Percentiles rank a stretch among this genome's conserved stretches.
Evolutionary conservation across 768 basidiomycete species (phyloP).

Genomic region (Candolleomyces aberdarensis): DNA sequence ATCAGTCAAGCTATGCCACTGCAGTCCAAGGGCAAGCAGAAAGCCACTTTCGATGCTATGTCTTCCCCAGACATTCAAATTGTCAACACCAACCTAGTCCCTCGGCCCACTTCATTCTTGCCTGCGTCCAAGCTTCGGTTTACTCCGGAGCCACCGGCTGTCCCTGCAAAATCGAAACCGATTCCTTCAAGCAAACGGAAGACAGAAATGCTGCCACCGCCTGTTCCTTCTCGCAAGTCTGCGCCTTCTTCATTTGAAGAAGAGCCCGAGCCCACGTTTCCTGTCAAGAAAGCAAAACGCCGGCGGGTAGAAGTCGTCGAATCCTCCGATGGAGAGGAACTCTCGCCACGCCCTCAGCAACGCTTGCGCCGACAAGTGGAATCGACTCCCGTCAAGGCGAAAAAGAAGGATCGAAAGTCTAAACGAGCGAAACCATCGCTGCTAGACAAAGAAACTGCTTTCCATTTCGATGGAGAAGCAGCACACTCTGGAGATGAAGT

Average conservation of each 20-base stretch:
- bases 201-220: constrained; percentile 26
- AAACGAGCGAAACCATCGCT: constrained; percentile 24
- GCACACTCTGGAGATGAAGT: constrained; percentile 79
- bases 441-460: constrained; percentile 27
- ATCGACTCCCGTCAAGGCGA: constrained; percentile 24
- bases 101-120: background rate
- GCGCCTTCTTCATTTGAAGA: constrained; percentile 19
- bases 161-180: background rate
- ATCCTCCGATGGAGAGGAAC: constrained; percentile 15
- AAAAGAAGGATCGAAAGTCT: constrained; percentile 15
- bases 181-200: constrained; percentile 13
- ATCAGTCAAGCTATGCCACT: constrained; percentile 13
- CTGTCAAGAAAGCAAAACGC: constrained; percentile 17
- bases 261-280: constrained; percentile 27
- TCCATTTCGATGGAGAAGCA: constrained; percentile 65
- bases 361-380: constrained; percentile 34
- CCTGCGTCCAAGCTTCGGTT: background rate
- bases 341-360: constrained; percentile 32
- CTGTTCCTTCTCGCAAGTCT: constrained; percentile 15
- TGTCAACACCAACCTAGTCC: background rate
- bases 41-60: background rate
- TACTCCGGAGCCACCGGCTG: background rate
- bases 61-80: background rate
- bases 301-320: constrained; percentile 22
- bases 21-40: background rate